A percentile compares a stretch with the other conserved stretches of the same genome.
These are phyloP conservation scores for Leishmania amazonensis DNA, from an alignment of 208 protist species.

Conservation along the genomic window DNA sequence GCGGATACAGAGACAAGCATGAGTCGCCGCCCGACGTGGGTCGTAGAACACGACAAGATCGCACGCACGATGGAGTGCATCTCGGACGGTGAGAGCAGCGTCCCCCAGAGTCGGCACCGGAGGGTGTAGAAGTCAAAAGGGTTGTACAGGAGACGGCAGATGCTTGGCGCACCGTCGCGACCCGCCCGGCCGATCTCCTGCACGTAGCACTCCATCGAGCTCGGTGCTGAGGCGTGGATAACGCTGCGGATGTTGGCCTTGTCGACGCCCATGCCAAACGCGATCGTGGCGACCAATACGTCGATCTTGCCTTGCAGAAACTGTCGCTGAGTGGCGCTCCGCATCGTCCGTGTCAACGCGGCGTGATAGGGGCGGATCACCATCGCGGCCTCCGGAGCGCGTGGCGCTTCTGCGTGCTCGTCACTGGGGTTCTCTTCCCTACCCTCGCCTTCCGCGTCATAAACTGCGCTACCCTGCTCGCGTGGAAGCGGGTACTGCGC, in stretches of 20 bases:
- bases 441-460: neutral
- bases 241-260: slow-evolving; percentile 97
- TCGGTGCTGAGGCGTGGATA: slow-evolving; percentile 95
- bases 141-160: slow-evolving; percentile 89
- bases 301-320: slow-evolving; percentile 89
- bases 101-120: slow-evolving; percentile 72
- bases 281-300: slow-evolving; percentile 96
- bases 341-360: slow-evolving; percentile 46
- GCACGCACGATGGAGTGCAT: slow-evolving; percentile 50
- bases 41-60: slow-evolving; percentile 52
- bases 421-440: neutral
- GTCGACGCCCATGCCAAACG: slow-evolving; percentile 99
- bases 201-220: slow-evolving; percentile 97
- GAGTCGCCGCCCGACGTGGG: slow-evolving; percentile 46
- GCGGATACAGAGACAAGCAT: slow-evolving; percentile 59
- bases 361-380: slow-evolving; percentile 85
- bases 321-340: slow-evolving; percentile 72
- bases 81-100: slow-evolving; percentile 63
- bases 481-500: slow-evolving; percentile 1
- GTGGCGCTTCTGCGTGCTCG: neutral
- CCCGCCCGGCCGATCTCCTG: slow-evolving; percentile 97
- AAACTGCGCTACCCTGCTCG: neutral
- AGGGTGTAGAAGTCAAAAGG: slow-evolving; percentile 95
- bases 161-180: slow-evolving; percentile 86
- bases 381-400: slow-evolving; percentile 2